phyloP scores from a whole-genome alignment of 805 yeast species.

The Pichia paraexigua region DNA sequence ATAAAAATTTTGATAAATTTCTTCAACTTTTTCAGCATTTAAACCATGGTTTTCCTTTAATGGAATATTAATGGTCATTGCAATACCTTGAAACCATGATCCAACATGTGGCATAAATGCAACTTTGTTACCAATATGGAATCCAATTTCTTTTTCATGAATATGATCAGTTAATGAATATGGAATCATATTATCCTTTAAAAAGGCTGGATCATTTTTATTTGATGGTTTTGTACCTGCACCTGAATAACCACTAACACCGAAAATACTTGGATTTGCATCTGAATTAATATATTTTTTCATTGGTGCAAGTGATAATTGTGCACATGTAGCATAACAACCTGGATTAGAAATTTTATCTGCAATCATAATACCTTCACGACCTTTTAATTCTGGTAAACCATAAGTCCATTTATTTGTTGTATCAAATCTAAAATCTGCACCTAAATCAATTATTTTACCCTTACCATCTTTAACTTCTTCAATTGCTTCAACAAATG shows the following conservation, averaged over 20 bases:
- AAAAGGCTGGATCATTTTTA: constrained; percentile 73
- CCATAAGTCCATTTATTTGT: constrained; percentile 91
- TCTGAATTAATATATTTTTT: constrained; percentile 41
- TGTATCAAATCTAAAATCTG: constrained; percentile 91
- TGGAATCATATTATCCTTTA: constrained; percentile 82
- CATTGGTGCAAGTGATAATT: constrained; percentile 84
- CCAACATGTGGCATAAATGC: constrained; percentile 98
- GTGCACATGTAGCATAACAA: constrained; percentile 98
- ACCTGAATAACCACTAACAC: constrained; percentile 97
- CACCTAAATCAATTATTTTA: constrained; percentile 86
- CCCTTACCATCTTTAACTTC: constrained; percentile 52
- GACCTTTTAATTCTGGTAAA: constrained; percentile 79
- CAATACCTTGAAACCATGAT: constrained; percentile 98
- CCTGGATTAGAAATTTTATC: constrained; percentile 93
- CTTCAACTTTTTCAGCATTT: constrained; percentile 75
- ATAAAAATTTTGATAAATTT: constrained; percentile 80
- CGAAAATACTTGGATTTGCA: constrained; percentile 81
- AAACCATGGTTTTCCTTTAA: constrained; percentile 48
- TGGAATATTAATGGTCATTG: constrained; percentile 88
- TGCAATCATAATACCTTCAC: constrained; percentile 60
- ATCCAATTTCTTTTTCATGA: constrained; percentile 89
- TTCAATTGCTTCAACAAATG: constrained; percentile 75
- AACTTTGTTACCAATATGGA: constrained; percentile 66
- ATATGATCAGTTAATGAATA: constrained; percentile 94
- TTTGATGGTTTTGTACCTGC: constrained; percentile 99